phyloP scores from a whole-genome alignment of 2,329 filamentous ascomycete species.

The Calonectria henricotiae region DNA sequence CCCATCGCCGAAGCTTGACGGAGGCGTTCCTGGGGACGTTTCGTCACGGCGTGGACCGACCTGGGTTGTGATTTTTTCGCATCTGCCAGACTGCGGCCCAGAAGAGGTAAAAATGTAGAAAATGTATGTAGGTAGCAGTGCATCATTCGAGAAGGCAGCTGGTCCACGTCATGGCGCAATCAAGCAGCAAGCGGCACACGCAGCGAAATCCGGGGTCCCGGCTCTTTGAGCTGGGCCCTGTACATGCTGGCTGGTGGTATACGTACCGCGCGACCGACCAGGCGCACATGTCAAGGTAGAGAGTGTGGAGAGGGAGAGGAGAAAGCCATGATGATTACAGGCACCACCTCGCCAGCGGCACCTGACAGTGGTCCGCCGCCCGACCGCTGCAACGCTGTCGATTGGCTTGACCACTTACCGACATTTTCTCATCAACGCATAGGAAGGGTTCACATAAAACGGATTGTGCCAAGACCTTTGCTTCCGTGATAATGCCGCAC shows the following conservation, averaged over 20 bases:
- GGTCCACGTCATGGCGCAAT: slow-evolving; percentile 34
- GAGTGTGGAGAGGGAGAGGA: no score
- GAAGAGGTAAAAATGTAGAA: neutral
- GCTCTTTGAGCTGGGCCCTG: slow-evolving; percentile 2
- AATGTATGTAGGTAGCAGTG: neutral
- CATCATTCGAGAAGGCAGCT: slow-evolving; percentile 33
- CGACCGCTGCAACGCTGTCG: slow-evolving; percentile 1
- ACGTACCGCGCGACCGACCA: neutral
- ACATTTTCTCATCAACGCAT: neutral
- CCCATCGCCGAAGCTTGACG: slow-evolving; percentile 2
- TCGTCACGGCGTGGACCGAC: neutral
- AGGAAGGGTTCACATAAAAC: neutral
- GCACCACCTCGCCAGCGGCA: slow-evolving; percentile 9
- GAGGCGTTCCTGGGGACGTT: neutral
- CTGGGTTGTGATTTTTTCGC: slow-evolving; percentile 11
- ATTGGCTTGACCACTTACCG: slow-evolving; percentile 3
- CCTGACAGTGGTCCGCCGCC: slow-evolving; percentile 1
- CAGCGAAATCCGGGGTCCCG: slow-evolving; percentile 21
- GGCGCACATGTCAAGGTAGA: neutral
- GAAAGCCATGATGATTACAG: neutral
- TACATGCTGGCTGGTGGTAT: neutral
- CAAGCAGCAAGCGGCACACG: neutral
- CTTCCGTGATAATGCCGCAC: slow-evolving; percentile 32
- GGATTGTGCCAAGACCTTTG: slow-evolving; percentile 9
- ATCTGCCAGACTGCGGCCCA: slow-evolving; percentile 3